phyloP scores from a whole-genome alignment of 768 basidiomycete genomes.

The Tricholoma sp. region DNA sequence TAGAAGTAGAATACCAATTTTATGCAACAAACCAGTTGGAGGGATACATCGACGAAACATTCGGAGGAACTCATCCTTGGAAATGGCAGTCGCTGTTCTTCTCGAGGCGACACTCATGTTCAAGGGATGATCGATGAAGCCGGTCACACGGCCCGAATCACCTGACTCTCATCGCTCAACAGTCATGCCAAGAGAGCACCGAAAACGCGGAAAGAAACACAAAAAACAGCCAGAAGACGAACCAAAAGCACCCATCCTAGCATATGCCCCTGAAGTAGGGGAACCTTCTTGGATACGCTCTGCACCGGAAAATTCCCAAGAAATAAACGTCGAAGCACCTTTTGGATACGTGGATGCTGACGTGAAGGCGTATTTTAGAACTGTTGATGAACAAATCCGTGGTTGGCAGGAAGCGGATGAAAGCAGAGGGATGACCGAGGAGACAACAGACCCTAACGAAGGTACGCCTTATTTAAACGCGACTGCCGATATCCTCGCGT shows the following conservation, averaged over 20 bases:
- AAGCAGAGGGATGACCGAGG: slow-evolving; percentile 16
- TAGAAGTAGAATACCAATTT: slow-evolving; percentile 40
- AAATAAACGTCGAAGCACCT: slow-evolving; percentile 62
- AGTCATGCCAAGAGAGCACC: slow-evolving; percentile 1
- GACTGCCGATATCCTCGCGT: slow-evolving; percentile 7
- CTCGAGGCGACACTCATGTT: not conserved
- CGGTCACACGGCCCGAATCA: not conserved
- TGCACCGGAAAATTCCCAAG: slow-evolving; percentile 27
- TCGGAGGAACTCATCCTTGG: slow-evolving; percentile 41
- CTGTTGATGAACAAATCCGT: slow-evolving; percentile 81
- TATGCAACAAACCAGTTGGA: slow-evolving; percentile 42
- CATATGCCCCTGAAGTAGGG: slow-evolving; percentile 16
- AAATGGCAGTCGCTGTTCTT: slow-evolving; percentile 32
- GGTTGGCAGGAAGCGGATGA: slow-evolving; percentile 70
- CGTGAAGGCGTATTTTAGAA: slow-evolving; percentile 89
- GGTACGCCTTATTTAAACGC: slow-evolving; percentile 34
- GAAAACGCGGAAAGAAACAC: slow-evolving; percentile 5
- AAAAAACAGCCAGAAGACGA: not conserved
- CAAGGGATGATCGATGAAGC: not conserved
- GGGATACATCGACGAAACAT: slow-evolving; percentile 44
- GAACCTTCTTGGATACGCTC: slow-evolving; percentile 72
- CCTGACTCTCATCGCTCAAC: not conserved
- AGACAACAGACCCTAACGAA: slow-evolving; percentile 64
- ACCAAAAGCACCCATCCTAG: not conserved
- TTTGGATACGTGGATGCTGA: slow-evolving; percentile 89